phyloP scores from a whole-genome alignment of 176 grass and related monocot species.

The Oryza longistaminata region DNA sequence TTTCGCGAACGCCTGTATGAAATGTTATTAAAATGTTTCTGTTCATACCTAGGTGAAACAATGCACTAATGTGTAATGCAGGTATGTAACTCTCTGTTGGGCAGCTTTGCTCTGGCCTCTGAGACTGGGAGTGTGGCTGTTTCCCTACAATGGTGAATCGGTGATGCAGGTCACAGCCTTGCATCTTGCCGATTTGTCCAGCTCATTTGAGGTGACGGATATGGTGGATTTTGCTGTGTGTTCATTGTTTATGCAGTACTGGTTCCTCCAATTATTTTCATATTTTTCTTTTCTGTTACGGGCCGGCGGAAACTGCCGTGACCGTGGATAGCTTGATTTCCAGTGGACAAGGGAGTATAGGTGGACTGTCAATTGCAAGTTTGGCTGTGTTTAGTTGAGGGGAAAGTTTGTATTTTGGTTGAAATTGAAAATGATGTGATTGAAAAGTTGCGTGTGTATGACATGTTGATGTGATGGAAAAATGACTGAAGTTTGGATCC shows the following conservation, averaged over 20 bases:
- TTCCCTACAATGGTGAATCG: neutral
- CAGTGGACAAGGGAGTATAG: neutral
- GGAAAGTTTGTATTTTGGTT: too few species aligned
- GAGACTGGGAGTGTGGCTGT: neutral
- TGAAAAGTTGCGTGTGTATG: too few species aligned
- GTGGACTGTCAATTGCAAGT: neutral
- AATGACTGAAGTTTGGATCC: too few species aligned
- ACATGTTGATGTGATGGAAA: too few species aligned
- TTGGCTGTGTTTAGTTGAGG: too few species aligned
- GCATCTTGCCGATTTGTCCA: neutral
- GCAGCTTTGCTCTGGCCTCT: neutral
- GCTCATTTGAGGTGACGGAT: neutral
- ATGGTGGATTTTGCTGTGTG: neutral
- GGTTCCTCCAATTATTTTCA: neutral
- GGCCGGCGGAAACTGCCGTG: slow-evolving; percentile 1
- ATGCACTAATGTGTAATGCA: neutral
- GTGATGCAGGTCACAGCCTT: neutral
- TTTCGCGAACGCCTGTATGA: neutral
- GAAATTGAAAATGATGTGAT: too few species aligned
- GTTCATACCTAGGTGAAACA: neutral
- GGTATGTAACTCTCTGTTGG: neutral
- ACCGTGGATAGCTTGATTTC: neutral
- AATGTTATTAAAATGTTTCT: neutral
- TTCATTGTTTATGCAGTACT: neutral
- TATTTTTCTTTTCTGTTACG: neutral